A percentile compares a stretch with the other conserved stretches of the same genome.
phyloP scores from a whole-genome alignment of 2,329 filamentous ascomycete species.

The Epichloe typhina region DNA sequence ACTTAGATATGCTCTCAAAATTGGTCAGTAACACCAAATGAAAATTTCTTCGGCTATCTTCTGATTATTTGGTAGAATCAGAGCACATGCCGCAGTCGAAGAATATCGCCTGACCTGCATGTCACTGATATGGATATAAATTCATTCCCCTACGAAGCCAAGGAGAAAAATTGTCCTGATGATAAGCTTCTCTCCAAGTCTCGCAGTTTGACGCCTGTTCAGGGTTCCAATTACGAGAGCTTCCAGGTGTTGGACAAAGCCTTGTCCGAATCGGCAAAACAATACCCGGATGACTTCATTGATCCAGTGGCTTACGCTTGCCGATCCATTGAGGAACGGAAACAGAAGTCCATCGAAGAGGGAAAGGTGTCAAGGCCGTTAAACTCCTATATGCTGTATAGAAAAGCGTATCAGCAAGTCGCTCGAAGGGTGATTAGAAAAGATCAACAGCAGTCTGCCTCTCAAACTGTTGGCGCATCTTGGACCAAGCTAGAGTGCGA shows the following conservation, averaged over 20 bases:
- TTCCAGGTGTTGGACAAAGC: constrained; percentile 2
- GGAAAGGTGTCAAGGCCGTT: constrained; percentile 63
- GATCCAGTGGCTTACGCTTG: constrained; percentile 3
- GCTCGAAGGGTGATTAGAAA: constrained; percentile 67
- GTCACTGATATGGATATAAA: background rate
- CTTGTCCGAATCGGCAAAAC: constrained; percentile 2
- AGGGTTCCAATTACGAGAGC: background rate
- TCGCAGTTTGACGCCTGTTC: background rate
- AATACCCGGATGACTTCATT: background rate
- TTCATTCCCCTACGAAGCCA: background rate
- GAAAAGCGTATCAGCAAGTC: constrained; percentile 79
- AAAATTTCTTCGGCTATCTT: background rate
- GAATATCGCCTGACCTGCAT: background rate
- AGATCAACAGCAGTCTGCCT: constrained; percentile 91
- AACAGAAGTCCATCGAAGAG: constrained; percentile 2
- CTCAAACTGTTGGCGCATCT: constrained; percentile 70
- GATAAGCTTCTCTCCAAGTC: background rate
- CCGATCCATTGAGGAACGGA: constrained; percentile 4
- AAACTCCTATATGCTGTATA: constrained; percentile 98
- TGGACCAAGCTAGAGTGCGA: constrained; percentile 66
- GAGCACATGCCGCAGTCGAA: background rate
- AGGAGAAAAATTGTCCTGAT: background rate
- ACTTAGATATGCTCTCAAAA: background rate
- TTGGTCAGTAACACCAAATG: background rate
- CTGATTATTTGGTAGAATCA: background rate